phyloP scores from a whole-genome alignment of 2,329 filamentous ascomycete genomes.

The Colletotrichum liriopes region DNA sequence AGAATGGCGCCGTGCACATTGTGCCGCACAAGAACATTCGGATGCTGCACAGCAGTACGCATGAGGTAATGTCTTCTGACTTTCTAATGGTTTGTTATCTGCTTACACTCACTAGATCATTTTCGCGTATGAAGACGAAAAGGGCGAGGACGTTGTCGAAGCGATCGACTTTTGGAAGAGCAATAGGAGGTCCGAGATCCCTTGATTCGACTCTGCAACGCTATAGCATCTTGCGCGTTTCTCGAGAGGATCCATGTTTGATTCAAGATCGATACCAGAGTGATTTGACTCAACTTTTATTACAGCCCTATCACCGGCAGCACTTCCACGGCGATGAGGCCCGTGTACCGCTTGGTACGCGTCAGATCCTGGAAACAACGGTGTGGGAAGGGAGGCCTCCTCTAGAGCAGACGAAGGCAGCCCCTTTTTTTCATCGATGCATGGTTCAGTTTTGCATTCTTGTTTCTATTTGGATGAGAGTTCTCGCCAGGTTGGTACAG shows the following conservation, averaged over 20 bases:
- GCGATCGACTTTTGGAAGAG: slow-evolving; percentile 97
- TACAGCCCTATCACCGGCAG: slow-evolving; percentile 19
- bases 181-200: slow-evolving; percentile 65
- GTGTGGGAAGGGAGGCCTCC: slow-evolving; percentile 24
- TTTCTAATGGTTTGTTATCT: background rate
- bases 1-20: slow-evolving; percentile 95
- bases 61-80: slow-evolving; percentile 79
- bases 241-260: slow-evolving; percentile 37
- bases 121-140: slow-evolving; percentile 97
- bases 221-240: slow-evolving; percentile 41
- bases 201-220: slow-evolving; percentile 41
- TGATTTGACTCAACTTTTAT: slow-evolving; percentile 38
- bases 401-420: slow-evolving; percentile 19
- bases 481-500: slow-evolving; percentile 25
- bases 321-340: slow-evolving; percentile 14
- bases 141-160: slow-evolving; percentile 92
- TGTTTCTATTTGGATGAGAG: slow-evolving; percentile 35
- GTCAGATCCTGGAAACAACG: slow-evolving; percentile 11
- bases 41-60: slow-evolving; percentile 96
- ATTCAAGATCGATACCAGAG: slow-evolving; percentile 43
- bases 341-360: background rate
- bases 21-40: slow-evolving; percentile 96
- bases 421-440: slow-evolving; percentile 18
- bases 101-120: slow-evolving; percentile 77
- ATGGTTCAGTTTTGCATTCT: slow-evolving; percentile 37